A percentile compares a stretch with the other conserved stretches of the same genome.
Conservation (phyloP, 2,329 filamentous ascomycete genomes). For the Lasiodiplodia hormozganensis region DNA sequence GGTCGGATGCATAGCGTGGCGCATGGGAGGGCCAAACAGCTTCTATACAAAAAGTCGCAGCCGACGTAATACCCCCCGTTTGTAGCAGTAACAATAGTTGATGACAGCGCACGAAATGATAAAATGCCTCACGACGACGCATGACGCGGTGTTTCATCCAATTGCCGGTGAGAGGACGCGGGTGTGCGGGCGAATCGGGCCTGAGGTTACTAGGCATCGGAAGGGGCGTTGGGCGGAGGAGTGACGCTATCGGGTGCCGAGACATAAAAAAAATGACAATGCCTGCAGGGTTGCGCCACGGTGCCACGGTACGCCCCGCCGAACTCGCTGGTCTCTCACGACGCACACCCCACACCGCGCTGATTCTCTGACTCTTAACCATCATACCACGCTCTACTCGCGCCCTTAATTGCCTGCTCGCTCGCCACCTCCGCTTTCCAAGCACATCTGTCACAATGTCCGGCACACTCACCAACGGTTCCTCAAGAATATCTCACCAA, state of each 20-base stretch:
- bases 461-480: slow-evolving; percentile 27
- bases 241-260: slow-evolving; percentile 19
- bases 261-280: slow-evolving; percentile 22
- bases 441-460: slow-evolving; percentile 13
- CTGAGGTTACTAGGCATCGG: neutral
- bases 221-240: slow-evolving; percentile 13
- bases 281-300: slow-evolving; percentile 25
- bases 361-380: slow-evolving; percentile 24
- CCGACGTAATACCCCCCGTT: slow-evolving; percentile 13
- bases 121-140: slow-evolving; percentile 12
- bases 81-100: slow-evolving; percentile 5
- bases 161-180: neutral
- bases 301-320: slow-evolving; percentile 23
- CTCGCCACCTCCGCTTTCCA: neutral
- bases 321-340: slow-evolving; percentile 24
- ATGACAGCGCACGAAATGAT: slow-evolving; percentile 7
- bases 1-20: slow-evolving; percentile 28
- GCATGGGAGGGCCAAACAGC: slow-evolving; percentile 14
- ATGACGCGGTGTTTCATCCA: neutral
- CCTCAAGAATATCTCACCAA: slow-evolving; percentile 44
- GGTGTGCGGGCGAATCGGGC: neutral
- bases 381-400: slow-evolving; percentile 14
- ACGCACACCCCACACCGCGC: slow-evolving; percentile 21
- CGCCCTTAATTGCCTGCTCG: neutral
- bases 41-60: neutral